These are phyloP conservation scores for Hyaloscypha variabilis DNA, from an alignment of 495 filamentous ascomycete genomes.

Conservation along the genomic window DNA sequence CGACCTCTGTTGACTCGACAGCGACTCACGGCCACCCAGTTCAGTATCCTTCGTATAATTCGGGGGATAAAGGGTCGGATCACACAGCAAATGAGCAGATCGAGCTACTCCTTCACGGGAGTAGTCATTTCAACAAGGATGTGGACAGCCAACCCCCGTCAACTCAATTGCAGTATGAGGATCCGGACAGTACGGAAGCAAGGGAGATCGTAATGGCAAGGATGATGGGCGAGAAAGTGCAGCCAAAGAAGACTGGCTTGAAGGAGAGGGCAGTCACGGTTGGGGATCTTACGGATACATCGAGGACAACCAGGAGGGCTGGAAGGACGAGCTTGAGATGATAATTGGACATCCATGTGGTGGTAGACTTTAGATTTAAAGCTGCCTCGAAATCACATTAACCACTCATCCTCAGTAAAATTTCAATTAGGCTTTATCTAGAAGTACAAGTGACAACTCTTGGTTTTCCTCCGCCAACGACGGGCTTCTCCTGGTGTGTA, in stretches of 20 bases:
- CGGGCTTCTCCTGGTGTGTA: not conserved
- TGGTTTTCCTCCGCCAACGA: too few relatives aligned
- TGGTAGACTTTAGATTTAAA: not conserved
- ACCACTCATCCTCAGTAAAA: not conserved
- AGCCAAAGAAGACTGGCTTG: constrained; percentile 5
- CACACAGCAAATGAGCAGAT: constrained; percentile 25
- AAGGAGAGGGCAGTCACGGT: constrained; percentile 34
- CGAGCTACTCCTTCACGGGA: constrained; percentile 20
- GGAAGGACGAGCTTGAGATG: constrained; percentile 1
- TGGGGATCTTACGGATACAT: constrained; percentile 24
- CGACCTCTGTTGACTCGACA: constrained; percentile 33
- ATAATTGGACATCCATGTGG: constrained; percentile 6
- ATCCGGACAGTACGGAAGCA: constrained; percentile 41
- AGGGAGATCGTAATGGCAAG: constrained; percentile 37
- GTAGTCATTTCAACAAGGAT: constrained; percentile 19
- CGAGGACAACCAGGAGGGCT: constrained; percentile 26
- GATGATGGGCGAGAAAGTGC: constrained; percentile 34
- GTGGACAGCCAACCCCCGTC: constrained; percentile 33
- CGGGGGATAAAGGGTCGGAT: constrained; percentile 3
- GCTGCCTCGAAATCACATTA: not conserved
- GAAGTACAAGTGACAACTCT: too few relatives aligned
- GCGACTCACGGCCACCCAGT: constrained; percentile 27
- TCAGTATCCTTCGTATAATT: constrained; percentile 24
- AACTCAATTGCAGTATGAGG: constrained; percentile 49
- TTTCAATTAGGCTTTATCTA: not conserved